Conservation (phyloP, 2,329 filamentous ascomycete species). For the Phoma sp. region DNA sequence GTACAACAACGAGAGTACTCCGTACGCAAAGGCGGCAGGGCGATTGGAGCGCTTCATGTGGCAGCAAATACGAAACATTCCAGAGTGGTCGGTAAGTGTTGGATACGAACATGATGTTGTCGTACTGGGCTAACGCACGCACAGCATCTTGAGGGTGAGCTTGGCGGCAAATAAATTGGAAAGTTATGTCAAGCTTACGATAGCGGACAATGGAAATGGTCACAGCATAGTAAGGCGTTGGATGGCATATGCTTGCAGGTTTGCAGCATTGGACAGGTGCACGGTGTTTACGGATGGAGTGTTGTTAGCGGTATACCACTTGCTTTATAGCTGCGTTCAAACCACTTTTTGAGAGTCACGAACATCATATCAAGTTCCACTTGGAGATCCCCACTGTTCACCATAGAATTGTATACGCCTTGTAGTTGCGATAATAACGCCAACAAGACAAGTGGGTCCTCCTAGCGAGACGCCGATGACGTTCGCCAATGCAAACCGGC, state of each 20-base stretch:
- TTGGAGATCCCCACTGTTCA: too few species aligned
- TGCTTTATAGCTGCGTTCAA: background rate
- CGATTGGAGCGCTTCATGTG: conserved; percentile 96
- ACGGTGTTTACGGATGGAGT: conserved; percentile 11
- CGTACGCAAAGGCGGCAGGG: conserved; percentile 93
- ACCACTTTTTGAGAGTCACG: too few species aligned
- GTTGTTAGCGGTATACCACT: conserved; percentile 11
- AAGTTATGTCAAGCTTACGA: background rate
- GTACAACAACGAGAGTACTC: conserved; percentile 95
- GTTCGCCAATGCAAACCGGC: conserved; percentile 16
- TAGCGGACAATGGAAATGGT: background rate
- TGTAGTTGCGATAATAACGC: background rate
- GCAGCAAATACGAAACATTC: conserved; percentile 87
- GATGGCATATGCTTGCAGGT: conserved; percentile 3
- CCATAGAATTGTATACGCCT: background rate
- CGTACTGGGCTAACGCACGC: conserved; percentile 3
- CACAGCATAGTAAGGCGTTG: conserved; percentile 14
- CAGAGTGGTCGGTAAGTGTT: conserved; percentile 72
- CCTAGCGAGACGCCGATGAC: conserved; percentile 14
- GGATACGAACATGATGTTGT: background rate
- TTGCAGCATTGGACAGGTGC: conserved; percentile 25
- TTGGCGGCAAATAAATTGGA: conserved; percentile 32
- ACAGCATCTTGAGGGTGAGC: conserved; percentile 42
- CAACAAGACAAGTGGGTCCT: conserved; percentile 13
- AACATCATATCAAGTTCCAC: too few species aligned